A percentile compares a stretch with the other conserved stretches of the same genome.
These are phyloP conservation scores for Saccharomyces mikatae DNA, from an alignment of 805 yeast genomes.

Conservation along the genomic window DNA sequence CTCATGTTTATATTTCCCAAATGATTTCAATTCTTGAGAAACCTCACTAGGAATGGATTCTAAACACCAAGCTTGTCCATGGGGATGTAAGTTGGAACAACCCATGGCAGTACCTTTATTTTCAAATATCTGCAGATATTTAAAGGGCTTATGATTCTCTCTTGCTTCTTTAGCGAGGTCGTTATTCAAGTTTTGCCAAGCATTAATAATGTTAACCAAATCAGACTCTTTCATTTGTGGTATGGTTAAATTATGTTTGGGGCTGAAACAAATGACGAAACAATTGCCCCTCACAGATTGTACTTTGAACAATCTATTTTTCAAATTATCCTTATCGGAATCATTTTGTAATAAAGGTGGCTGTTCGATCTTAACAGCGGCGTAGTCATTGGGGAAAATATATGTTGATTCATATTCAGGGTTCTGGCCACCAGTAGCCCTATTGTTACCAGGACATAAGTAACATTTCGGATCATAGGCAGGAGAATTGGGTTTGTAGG, in stretches of 20 bases:
- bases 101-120: slow-evolving; percentile 78
- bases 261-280: slow-evolving; percentile 64
- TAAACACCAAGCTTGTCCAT: slow-evolving; percentile 75
- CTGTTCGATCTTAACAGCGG: slow-evolving; percentile 58
- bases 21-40: slow-evolving; percentile 43
- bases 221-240: slow-evolving; percentile 48
- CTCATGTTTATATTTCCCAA: slow-evolving; percentile 40
- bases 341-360: slow-evolving; percentile 33
- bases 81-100: slow-evolving; percentile 76
- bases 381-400: slow-evolving; percentile 59
- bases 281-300: slow-evolving; percentile 60
- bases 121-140: slow-evolving; percentile 65
- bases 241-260: slow-evolving; percentile 57
- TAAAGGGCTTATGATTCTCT: slow-evolving; percentile 36
- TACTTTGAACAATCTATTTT: slow-evolving; percentile 42
- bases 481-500: slow-evolving; percentile 37
- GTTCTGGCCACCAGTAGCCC: slow-evolving; percentile 55
- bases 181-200: slow-evolving; percentile 52
- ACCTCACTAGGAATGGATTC: slow-evolving; percentile 62
- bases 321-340: slow-evolving; percentile 22
- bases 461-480: slow-evolving; percentile 58
- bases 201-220: slow-evolving; percentile 42
- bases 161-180: slow-evolving; percentile 35
- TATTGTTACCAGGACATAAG: slow-evolving; percentile 61
- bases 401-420: slow-evolving; percentile 51